These are phyloP conservation scores for Neurospora sp. DNA, from an alignment of 495 filamentous ascomycete species.

Conservation along the genomic window DNA sequence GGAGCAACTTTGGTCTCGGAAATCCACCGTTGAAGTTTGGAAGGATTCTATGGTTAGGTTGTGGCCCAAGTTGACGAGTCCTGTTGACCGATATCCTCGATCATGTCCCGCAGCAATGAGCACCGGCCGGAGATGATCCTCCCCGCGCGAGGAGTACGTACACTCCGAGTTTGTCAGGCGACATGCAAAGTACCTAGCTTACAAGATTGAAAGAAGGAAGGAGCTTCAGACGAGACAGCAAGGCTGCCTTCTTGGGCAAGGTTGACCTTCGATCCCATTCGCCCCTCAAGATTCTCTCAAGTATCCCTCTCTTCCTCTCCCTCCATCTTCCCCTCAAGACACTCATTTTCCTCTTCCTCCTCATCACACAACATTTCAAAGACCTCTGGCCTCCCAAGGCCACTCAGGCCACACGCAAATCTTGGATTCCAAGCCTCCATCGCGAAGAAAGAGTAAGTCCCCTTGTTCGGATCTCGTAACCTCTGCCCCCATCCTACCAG, in stretches of 20 bases:
- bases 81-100: not conserved
- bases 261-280: not conserved
- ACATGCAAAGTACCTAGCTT: not conserved
- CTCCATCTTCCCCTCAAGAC: not conserved
- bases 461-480: not conserved
- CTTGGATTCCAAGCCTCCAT: not conserved
- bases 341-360: not conserved
- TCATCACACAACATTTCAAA: not conserved
- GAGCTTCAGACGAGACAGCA: not conserved
- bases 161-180: not conserved
- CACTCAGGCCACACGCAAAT: not conserved
- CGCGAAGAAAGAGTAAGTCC: not conserved
- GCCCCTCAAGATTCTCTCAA: not conserved
- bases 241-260: not conserved
- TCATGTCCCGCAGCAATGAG: not conserved
- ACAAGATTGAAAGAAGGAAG: not conserved
- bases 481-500: not conserved
- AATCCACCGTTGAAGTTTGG: not conserved
- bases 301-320: not conserved
- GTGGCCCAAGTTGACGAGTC: not conserved
- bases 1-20: not conserved
- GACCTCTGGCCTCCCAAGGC: not conserved
- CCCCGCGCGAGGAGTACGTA: not conserved
- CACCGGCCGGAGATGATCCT: not conserved
- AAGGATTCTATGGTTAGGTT: not conserved